Evolutionary conservation across 768 basidiomycete species (phyloP), one percentile per base, ranked within the genome.

Genomic region (Tephrocybe sp.): DNA sequence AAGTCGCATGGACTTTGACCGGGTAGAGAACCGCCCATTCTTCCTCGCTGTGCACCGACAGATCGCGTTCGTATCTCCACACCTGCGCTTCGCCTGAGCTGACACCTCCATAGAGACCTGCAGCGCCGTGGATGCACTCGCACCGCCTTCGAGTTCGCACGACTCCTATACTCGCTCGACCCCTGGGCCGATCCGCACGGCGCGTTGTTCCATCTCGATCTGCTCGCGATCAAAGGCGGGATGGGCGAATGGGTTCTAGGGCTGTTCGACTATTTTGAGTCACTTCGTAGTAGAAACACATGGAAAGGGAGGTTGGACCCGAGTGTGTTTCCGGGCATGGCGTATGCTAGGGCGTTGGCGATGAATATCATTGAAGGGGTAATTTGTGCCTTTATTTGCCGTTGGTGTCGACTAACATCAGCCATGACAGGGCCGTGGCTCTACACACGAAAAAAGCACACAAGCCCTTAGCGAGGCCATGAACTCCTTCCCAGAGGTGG

Each of bases 111-210:
- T 20, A 93, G 90, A 8, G 89, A 95, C 57, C 75, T 97, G 4
- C 86, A 90, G 51, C 83, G 92, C n/a, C 75, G 96, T 34, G 97
- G 96, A 0, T 92, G 92, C 59, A 81, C 86, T 47, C 81, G 93
- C 15, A 93, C 96, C 0, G 84, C 93, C 0, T 96, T 97, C 67
- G 93, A 97, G 63, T 94, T 93, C 60, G 84, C 91, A 0, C 81
- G 88, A n/a, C 77, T 98, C 2, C 72, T 98, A 45, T 85, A 89
- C 52, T 82, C 85, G 8, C 76, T 98, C 0, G 93, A 97, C 62
- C 92, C 95, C 0, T 80, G 80, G 71, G 75, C 74, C n/a, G 94
- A 96, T 60, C 95, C 95, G 0, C 94, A 97, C 60, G 94, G 93
- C 1, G 80, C 86, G 1, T 70, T 88, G 1, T 72, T 94, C 11